Conservation (phyloP, 345 rosid genomes). For the Balakata baccata region DNA sequence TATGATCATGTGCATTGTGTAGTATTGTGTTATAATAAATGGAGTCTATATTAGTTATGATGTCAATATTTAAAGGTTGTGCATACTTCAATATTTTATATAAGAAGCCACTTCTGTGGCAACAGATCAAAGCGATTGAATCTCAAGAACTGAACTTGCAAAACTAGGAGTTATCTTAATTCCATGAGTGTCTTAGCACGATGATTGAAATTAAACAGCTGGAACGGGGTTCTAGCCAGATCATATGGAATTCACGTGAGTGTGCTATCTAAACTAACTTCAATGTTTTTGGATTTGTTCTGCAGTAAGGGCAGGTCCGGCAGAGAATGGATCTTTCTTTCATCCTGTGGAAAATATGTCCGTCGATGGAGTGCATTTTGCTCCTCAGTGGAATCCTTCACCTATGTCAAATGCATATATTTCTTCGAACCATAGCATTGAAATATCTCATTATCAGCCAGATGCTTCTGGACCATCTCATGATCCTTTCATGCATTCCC, state of each 20-base stretch:
- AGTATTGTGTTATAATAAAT: not conserved
- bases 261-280: not conserved
- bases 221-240: not conserved
- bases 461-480: constrained; percentile 48
- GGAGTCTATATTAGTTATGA: not conserved
- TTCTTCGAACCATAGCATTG: constrained; percentile 43
- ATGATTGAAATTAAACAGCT: not conserved
- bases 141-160: not conserved
- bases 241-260: constrained; percentile 5
- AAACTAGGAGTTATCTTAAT: not conserved
- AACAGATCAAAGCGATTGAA: not conserved
- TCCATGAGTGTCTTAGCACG: not conserved
- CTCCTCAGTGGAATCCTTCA: constrained; percentile 60
- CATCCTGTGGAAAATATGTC: constrained; percentile 54
- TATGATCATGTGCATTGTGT: not conserved
- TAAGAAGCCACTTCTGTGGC: not conserved
- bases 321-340: constrained; percentile 48
- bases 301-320: constrained; percentile 50
- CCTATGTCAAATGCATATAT: constrained; percentile 55
- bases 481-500: constrained; percentile 43
- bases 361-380: constrained; percentile 45
- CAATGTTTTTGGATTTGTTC: constrained; percentile 4
- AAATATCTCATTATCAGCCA: constrained; percentile 53
- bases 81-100: not conserved
- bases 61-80: not conserved